Evolutionary conservation across 495 filamentous ascomycete species (phyloP), one percentile per base, ranked within the genome.

Genomic region (Niebla homalea): DNA sequence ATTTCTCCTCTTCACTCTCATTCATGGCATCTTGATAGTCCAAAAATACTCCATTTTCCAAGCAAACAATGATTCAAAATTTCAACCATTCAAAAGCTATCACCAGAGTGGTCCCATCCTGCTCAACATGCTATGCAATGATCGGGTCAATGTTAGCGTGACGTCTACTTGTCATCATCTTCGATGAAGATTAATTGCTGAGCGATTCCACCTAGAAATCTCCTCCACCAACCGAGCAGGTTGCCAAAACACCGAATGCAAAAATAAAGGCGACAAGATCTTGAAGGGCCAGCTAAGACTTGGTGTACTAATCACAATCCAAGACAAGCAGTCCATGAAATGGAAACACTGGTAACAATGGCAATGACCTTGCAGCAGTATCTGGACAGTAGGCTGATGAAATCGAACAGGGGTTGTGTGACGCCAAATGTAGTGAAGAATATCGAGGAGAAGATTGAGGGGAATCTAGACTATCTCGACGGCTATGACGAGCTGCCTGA

Each of bases 271-370:
- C 5, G 54, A 70, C 51, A 90, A 92, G 62, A 87, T 95, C 57
- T n/a, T 41, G 4, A 92, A 92, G 65, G 85, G 79, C 43, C 76
- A 83, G 47, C 61, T 94, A 6, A 81, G 88, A 14, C 70, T 82
- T 25, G 89, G 84, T 23, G 70, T 70, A 40, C 82, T 79, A 71
- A 69, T 92, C 41, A 70, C 75, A 12, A 68, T 75, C 22, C 53
- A 70, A 0, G 64, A 60, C 5, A 60, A 69, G 38, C 69, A 73
- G 46, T 64, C 67, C 50, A 92, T 74, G 72, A 58, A 60, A 42
- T 94, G 79, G 78, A 75, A 79, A 50, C 88, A 94, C 62, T 94
- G 88, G 88, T 90, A 67, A 59, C n/a, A 75, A 50, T 51, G 43
- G 50, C 14, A 25, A 36, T 16, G 6, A 29, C 57, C 41, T 37